Base-by-base conservation (phyloP, 192 early-diverging fungal genomes). In the Podila horticola region DNA sequence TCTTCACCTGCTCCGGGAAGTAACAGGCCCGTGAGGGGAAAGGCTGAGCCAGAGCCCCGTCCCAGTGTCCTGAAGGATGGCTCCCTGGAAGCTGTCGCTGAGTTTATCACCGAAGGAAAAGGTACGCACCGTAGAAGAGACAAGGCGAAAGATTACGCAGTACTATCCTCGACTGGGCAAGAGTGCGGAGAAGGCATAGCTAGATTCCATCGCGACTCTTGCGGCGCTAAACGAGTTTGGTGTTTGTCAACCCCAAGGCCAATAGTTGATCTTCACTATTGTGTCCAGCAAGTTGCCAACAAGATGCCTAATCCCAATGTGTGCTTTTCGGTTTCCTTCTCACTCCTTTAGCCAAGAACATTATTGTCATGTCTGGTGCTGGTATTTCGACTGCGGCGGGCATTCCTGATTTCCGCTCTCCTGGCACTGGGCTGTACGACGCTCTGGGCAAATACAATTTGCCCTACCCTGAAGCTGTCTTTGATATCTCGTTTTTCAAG, bases 331-430 rank as follows among this genome's bases (percentile, higher is more conserved):
- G 41, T 15, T 36, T 10, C 9, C 12, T 41, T 45, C 3, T 45
- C 41, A 45, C 41, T 24, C 28, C 1, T 36, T 41, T 58, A 90
- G 89, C 81, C 24, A 90, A 84, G 58, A 86, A 86, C 34, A 93
- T 98, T 31, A 86, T 98, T 58, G 92, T 97, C 58, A 94, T 97
- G 94, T 90, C 91, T 19, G 97, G 97, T n/a, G 97, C 97, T 8
- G 97, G 97, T 9, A 94, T 95, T 22, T 95, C 94, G 9, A 95
- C 94, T 26, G 86, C 85, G 11, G 91, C 91, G 2, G 92, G 92
- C 58, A 99, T 99, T 58, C 96, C 97, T 62, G 98, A 98, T 74
- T 99, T 99, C 83, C 88, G 98, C 62, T 92, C 95, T 4, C 92
- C 95, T 22, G 93, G 92, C 6, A 97, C 96, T 19, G 98, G 98